Evolutionary conservation across 208 protist genomes (phyloP), one percentile per base, ranked within the genome.

Genomic region (Leishmania aethiopica): DNA sequence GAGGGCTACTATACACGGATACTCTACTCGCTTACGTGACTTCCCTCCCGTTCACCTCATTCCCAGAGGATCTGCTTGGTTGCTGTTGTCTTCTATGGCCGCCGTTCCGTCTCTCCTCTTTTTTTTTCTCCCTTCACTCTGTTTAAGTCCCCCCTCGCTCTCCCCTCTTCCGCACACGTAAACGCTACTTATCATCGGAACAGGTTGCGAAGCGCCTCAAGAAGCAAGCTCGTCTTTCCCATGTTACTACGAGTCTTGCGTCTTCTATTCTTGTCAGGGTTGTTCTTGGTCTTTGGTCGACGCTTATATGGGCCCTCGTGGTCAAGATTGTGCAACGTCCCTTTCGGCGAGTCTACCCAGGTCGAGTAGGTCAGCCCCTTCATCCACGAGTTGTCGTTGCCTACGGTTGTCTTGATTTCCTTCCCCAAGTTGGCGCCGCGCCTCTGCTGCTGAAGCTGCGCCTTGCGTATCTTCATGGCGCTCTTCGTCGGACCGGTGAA

Each of bases 341-440:
- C 82, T 7, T 67, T 82, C n/a, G 88, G 88, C 7, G 88, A 89
- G 51, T 89, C 85, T 10, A 91, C 78, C 85, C 83, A 87, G 22
- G 81, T 91, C 13, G 83, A 86, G 73, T 89, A 82, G 25, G 82
- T 79, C 4, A 88, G 72, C 3, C 80, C 78, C 32, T 91, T 79
- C 59, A 91, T 69, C 88, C 88, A 91, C 57, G 80, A 82, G 17
- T 83, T 69, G 42, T 91, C 88, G 79, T 85, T 87, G 42, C 83
- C 85, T n/a, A 87, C 88, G 5, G 88, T 91, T 4, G 83, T 87
- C 78, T 86, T 85, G 67, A 91, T 89, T 8, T 66, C 75, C 47
- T 73, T 53, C 74, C 76, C 73, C 42, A 79, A 42, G 40, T 81
- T 47, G 75, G 37, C 37, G n/a, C 37, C 28, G 79, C 57, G 17